Percentiles rank a stretch among this genome's conserved stretches.
Evolutionary conservation across 2,329 filamentous ascomycete species (phyloP).

Genomic region (Clonostachys byssicola): DNA sequence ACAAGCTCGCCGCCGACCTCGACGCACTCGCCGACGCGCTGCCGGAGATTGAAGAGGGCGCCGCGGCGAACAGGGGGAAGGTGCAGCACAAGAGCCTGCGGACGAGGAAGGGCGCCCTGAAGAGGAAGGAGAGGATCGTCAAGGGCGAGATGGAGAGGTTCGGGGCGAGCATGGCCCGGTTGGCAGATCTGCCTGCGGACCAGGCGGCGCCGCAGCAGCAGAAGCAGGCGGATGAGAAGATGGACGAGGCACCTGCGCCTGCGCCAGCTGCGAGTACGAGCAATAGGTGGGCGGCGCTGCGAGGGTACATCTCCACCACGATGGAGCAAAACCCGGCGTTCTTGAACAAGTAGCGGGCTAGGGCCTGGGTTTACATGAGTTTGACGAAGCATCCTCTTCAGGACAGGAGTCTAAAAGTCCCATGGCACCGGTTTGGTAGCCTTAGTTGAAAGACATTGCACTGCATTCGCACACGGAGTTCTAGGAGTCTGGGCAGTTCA

Average conservation of each 20-base stretch:
- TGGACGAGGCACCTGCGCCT: slow-evolving; percentile 2
- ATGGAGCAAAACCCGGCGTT: slow-evolving; percentile 89
- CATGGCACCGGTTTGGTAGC: too few species aligned
- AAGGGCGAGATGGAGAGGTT: slow-evolving; percentile 80
- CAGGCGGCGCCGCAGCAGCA: slow-evolving; percentile 6
- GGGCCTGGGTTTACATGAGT: slow-evolving; percentile 4
- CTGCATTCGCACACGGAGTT: too few species aligned
- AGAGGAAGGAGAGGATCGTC: slow-evolving; percentile 77
- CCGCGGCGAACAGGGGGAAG: slow-evolving; percentile 44
- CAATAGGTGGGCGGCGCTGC: slow-evolving; percentile 74
- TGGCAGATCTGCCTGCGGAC: slow-evolving; percentile 40
- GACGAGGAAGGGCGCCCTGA: slow-evolving; percentile 74
- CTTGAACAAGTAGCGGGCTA: slow-evolving; percentile 11
- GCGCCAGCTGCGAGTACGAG: slow-evolving; percentile 32
- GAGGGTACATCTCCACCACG: slow-evolving; percentile 78
- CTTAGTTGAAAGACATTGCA: too few species aligned
- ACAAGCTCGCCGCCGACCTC: slow-evolving; percentile 71
- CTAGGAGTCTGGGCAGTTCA: too few species aligned
- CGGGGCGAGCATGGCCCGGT: slow-evolving; percentile 73
- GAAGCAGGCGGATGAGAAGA: not conserved
- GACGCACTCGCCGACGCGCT: slow-evolving; percentile 77
- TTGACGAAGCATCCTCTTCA: too few species aligned
- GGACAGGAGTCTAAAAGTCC: too few species aligned
- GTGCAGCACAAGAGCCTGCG: slow-evolving; percentile 72
- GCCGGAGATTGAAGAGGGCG: slow-evolving; percentile 52